phyloP scores from a whole-genome alignment of 306 rosid genomes.

The Rosa chinensis region DNA sequence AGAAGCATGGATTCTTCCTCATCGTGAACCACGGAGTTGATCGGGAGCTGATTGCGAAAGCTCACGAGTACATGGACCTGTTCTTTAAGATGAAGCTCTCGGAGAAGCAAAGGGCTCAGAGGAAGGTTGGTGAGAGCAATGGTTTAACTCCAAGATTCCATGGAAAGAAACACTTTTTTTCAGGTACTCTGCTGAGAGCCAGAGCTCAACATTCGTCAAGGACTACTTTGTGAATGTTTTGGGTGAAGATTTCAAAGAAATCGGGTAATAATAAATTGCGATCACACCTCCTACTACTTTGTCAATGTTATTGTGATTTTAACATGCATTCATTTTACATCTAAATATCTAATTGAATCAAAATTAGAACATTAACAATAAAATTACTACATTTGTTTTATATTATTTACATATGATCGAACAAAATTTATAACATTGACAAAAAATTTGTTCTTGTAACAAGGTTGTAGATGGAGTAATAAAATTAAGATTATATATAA shows the following conservation, averaged over 20 bases:
- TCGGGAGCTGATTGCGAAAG: slow-evolving; percentile 33
- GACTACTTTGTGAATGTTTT: slow-evolving; percentile 53
- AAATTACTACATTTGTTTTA: too few relatives aligned
- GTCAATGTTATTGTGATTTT: too few relatives aligned
- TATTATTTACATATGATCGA: too few relatives aligned
- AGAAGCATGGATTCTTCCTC: slow-evolving; percentile 69
- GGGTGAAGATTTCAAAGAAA: slow-evolving; percentile 61
- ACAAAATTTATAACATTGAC: too few relatives aligned
- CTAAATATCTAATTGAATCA: too few relatives aligned
- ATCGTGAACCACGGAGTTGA: slow-evolving; percentile 81
- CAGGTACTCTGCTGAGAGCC: slow-evolving; percentile 32
- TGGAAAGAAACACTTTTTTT: slow-evolving; percentile 89
- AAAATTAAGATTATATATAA: too few relatives aligned
- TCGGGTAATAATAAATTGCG: slow-evolving; percentile 44
- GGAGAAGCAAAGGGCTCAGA: slow-evolving; percentile 61
- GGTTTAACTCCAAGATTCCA: slow-evolving; percentile 88
- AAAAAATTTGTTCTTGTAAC: too few relatives aligned
- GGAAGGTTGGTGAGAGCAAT: slow-evolving; percentile 56
- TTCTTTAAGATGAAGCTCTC: slow-evolving; percentile 60
- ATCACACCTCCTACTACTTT: background rate
- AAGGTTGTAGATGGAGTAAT: too few relatives aligned
- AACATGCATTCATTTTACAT: too few relatives aligned
- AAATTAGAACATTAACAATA: too few relatives aligned
- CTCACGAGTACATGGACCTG: slow-evolving; percentile 43
- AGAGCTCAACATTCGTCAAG: slow-evolving; percentile 36